These are phyloP conservation scores for Ogataea ganodermae DNA, from an alignment of 805 yeast genomes.

Conservation along the genomic window DNA sequence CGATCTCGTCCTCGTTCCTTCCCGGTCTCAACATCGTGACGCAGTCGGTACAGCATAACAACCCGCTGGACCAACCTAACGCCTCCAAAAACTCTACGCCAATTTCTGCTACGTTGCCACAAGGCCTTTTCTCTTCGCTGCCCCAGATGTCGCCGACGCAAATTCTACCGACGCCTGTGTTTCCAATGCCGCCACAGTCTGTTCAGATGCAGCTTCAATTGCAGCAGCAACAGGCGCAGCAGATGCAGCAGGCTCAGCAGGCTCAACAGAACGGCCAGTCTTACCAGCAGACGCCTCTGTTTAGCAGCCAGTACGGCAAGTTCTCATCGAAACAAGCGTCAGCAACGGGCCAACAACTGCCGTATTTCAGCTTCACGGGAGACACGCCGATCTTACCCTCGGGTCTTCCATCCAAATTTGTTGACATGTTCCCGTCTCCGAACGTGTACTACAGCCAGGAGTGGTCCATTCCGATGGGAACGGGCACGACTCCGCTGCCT, in stretches of 20 bases:
- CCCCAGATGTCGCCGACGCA: conserved; percentile 38
- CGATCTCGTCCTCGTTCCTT: conserved; percentile 21
- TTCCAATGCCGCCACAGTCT: conserved; percentile 24
- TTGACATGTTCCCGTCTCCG: conserved; percentile 81
- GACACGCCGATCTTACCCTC: conserved; percentile 72
- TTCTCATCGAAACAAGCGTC: conserved; percentile 16
- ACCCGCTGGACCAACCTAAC: conserved; percentile 19
- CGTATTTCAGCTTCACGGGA: conserved; percentile 20
- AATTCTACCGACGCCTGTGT: conserved; percentile 31
- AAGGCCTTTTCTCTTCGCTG: conserved; percentile 31
- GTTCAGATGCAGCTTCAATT: conserved; percentile 29
- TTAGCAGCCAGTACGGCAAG: conserved; percentile 12
- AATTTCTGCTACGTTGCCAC: conserved; percentile 31
- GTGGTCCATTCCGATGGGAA: conserved; percentile 49
- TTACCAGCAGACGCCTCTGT: conserved; percentile 7
- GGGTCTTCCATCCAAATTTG: conserved; percentile 70
- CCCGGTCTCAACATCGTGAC: conserved; percentile 26
- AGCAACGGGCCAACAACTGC: conserved; percentile 14
- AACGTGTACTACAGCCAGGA: conserved; percentile 68
- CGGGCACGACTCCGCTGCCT: conserved; percentile 44
- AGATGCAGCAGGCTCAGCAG: conserved; percentile 15
- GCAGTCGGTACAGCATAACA: conserved; percentile 18
- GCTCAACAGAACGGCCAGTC: conserved; percentile 13
- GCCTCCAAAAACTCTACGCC: conserved; percentile 33
- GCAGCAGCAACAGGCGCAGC: conserved; percentile 23